Conservation (phyloP, 176 grass and related monocot species). For the Phoenix dactylifera region DNA sequence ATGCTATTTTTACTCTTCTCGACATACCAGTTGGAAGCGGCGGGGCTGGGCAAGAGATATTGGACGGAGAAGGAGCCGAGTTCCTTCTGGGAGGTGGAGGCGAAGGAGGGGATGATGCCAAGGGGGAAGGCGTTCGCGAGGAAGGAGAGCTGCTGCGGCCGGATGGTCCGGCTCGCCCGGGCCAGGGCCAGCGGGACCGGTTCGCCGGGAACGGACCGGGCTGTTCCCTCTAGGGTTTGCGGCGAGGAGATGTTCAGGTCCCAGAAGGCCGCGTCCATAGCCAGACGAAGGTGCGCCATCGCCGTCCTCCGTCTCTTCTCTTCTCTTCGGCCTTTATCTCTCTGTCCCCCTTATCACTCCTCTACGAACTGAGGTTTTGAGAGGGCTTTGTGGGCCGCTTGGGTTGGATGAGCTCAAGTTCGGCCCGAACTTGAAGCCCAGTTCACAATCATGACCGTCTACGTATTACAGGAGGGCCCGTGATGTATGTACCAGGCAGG, state of each 20-base stretch:
- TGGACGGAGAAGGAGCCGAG: constrained; percentile 23
- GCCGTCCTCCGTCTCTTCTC: neutral
- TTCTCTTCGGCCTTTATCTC: neutral
- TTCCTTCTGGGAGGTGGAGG: constrained; percentile 2
- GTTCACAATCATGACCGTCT: too few relatives aligned
- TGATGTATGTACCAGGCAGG: too few relatives aligned
- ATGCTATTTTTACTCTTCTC: neutral
- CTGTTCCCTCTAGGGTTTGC: constrained; percentile 14
- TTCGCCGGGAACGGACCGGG: constrained; percentile 11
- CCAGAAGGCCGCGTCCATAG: constrained; percentile 24
- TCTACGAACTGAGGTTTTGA: too few relatives aligned
- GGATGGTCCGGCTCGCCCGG: constrained; percentile 10
- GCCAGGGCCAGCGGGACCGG: constrained; percentile 7
- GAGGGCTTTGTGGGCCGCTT: too few relatives aligned
- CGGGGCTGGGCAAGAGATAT: constrained; percentile 1
- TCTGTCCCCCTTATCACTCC: too few relatives aligned
- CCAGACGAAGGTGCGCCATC: constrained; percentile 18
- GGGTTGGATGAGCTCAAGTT: too few relatives aligned
- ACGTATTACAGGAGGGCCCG: too few relatives aligned
- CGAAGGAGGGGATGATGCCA: constrained; percentile 15
- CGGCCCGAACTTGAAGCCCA: too few relatives aligned
- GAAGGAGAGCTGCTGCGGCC: constrained; percentile 26
- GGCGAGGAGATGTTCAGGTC: constrained; percentile 18
- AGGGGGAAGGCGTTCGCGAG: constrained; percentile 19
- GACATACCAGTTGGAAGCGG: constrained; percentile 11